Evolutionary conservation across 768 basidiomycete species (phyloP).

Genomic region (Xerocomus spinulosus): DNA sequence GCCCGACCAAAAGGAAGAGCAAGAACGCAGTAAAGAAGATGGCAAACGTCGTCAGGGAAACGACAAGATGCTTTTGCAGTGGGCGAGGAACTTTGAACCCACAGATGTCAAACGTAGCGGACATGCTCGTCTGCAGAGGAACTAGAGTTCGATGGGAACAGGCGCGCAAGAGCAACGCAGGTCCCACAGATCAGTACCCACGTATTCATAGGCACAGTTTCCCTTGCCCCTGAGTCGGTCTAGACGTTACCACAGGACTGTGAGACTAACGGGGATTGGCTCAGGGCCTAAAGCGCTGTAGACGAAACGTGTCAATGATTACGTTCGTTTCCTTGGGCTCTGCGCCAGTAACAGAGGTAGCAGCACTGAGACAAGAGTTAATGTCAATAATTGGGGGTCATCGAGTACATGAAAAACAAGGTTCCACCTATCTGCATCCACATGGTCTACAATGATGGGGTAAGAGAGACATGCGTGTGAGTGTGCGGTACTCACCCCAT

Average conservation of each 20-base stretch:
- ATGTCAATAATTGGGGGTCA: neutral
- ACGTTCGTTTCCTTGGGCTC: neutral
- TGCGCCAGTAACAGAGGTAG: neutral
- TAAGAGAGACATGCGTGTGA: no score
- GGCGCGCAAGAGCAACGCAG: neutral
- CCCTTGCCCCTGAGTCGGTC: neutral
- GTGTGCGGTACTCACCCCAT: no score
- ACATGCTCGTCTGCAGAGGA: slow-evolving; percentile 10
- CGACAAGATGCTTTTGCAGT: slow-evolving; percentile 40
- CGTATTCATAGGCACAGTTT: slow-evolving; percentile 1
- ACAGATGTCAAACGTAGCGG: slow-evolving; percentile 12
- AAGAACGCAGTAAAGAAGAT: slow-evolving; percentile 59
- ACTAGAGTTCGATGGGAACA: neutral
- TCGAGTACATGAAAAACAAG: no score
- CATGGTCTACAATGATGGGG: no score
- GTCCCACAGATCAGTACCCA: no score
- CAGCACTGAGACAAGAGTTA: neutral
- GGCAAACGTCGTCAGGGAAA: slow-evolving; percentile 45
- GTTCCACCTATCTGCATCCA: no score
- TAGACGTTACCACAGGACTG: neutral
- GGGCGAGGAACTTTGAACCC: slow-evolving; percentile 30
- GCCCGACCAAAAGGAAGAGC: slow-evolving; percentile 70
- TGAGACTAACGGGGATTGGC: neutral
- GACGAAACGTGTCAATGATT: neutral
- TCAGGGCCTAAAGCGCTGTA: neutral